phyloP scores from a whole-genome alignment of 2,329 filamentous ascomycete genomes.

The Penicillium sp. region DNA sequence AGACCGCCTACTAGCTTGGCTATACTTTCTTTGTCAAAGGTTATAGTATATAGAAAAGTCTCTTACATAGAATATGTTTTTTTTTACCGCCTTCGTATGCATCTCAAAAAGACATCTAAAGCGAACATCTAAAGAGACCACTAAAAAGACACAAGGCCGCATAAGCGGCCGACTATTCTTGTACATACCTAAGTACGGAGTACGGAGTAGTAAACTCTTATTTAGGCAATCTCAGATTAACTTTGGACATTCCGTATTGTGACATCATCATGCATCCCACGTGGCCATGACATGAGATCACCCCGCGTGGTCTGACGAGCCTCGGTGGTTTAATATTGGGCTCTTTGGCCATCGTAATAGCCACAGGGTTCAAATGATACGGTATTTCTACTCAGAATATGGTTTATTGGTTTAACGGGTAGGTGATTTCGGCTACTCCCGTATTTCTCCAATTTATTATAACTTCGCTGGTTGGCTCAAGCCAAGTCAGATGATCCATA shows the following conservation, averaged over 20 bases:
- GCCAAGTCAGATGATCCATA: background rate
- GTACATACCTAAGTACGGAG: background rate
- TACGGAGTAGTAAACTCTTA: too few relatives aligned
- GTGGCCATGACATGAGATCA: conserved; percentile 20
- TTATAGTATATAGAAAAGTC: too few relatives aligned
- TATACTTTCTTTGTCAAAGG: background rate
- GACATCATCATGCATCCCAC: conserved; percentile 22
- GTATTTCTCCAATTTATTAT: background rate
- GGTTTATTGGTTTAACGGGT: too few relatives aligned
- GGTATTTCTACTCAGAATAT: background rate
- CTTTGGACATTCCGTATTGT: conserved; percentile 3
- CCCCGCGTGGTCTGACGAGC: conserved; percentile 3
- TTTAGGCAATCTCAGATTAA: background rate
- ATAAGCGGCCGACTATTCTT: too few relatives aligned
- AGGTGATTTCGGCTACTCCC: background rate
- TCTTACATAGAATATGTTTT: too few relatives aligned
- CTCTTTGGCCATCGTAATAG: background rate
- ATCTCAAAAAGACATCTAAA: too few relatives aligned
- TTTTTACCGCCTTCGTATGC: too few relatives aligned
- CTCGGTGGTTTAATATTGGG: background rate
- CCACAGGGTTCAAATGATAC: background rate
- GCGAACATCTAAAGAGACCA: too few relatives aligned
- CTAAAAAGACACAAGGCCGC: too few relatives aligned
- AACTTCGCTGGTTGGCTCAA: background rate
- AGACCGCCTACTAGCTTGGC: background rate